A percentile compares a stretch with the other conserved stretches of the same genome.
Conservation (phyloP, 345 rosid genomes). For the Eucalyptus melliodora region DNA sequence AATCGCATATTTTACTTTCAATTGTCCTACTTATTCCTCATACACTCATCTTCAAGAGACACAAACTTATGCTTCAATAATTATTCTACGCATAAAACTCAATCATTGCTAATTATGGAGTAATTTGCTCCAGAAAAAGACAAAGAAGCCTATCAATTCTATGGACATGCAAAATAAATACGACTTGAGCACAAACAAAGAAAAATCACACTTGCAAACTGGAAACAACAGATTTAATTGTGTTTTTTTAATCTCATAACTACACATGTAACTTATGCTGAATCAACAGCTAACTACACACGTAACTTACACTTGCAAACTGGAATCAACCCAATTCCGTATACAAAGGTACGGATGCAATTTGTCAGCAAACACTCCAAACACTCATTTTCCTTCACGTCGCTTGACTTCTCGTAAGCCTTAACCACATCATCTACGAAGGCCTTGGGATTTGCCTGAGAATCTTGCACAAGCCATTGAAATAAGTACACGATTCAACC, state of each 20-base stretch:
- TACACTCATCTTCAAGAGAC: background rate
- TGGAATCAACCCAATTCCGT: constrained; percentile 56
- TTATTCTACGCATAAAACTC: background rate
- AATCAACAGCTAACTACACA: constrained; percentile 52
- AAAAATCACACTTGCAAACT: background rate
- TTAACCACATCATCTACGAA: constrained; percentile 93
- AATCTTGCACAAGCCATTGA: constrained; percentile 79
- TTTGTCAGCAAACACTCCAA: constrained; percentile 62
- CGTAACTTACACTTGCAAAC: no score
- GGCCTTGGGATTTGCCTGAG: constrained; percentile 62
- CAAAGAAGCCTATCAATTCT: background rate
- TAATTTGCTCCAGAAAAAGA: background rate
- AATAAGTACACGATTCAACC: constrained; percentile 55
- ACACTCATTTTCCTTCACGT: constrained; percentile 56
- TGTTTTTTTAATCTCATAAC: background rate
- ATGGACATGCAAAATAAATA: background rate
- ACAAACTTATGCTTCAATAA: background rate
- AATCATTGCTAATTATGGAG: background rate
- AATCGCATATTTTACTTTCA: background rate
- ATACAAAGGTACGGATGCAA: constrained; percentile 37
- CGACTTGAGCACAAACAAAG: background rate
- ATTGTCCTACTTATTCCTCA: background rate
- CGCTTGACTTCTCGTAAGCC: constrained; percentile 66
- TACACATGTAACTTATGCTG: constrained; percentile 34
- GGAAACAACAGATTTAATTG: background rate